phyloP scores from a whole-genome alignment of 768 basidiomycete genomes.

The Dioszegia hungarica region DNA sequence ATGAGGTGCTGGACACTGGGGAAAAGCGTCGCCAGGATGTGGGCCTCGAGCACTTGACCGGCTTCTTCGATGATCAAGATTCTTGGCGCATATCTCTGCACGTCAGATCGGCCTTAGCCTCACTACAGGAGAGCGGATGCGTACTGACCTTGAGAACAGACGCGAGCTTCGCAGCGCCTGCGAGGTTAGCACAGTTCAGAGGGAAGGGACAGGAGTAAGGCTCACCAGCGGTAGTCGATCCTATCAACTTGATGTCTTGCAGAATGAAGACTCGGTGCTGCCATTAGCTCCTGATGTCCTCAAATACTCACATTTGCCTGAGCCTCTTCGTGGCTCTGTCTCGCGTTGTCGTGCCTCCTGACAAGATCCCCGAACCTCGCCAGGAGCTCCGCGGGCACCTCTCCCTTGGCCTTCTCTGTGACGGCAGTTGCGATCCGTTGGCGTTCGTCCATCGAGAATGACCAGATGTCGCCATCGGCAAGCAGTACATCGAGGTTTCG shows the following conservation, averaged over 20 bases:
- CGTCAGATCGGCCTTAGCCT: no score
- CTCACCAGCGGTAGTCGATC: constrained; percentile 65
- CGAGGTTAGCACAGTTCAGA: background rate
- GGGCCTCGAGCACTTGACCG: constrained; percentile 75
- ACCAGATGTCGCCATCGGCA: background rate
- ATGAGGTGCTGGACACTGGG: constrained; percentile 62
- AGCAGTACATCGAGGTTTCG: constrained; percentile 4
- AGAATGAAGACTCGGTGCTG: constrained; percentile 61
- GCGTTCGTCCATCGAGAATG: constrained; percentile 4
- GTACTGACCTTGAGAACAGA: constrained; percentile 56
- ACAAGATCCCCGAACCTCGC: constrained; percentile 1
- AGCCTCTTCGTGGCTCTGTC: constrained; percentile 50
- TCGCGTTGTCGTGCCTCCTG: constrained; percentile 51
- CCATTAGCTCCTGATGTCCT: background rate
- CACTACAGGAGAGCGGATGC: background rate
- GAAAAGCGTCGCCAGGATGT: constrained; percentile 54
- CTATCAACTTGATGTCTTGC: constrained; percentile 59
- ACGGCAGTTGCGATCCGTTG: background rate
- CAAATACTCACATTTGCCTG: constrained; percentile 59
- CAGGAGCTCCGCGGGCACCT: constrained; percentile 5
- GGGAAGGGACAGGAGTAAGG: no score
- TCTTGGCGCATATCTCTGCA: constrained; percentile 4
- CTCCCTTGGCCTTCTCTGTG: background rate
- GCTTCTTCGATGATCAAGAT: constrained; percentile 63
- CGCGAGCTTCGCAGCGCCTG: constrained; percentile 60